Evolutionary conservation across 306 rosid species (phyloP), one percentile per base, ranked within the genome.

Genomic region (Glycyrrhiza uralensis): DNA sequence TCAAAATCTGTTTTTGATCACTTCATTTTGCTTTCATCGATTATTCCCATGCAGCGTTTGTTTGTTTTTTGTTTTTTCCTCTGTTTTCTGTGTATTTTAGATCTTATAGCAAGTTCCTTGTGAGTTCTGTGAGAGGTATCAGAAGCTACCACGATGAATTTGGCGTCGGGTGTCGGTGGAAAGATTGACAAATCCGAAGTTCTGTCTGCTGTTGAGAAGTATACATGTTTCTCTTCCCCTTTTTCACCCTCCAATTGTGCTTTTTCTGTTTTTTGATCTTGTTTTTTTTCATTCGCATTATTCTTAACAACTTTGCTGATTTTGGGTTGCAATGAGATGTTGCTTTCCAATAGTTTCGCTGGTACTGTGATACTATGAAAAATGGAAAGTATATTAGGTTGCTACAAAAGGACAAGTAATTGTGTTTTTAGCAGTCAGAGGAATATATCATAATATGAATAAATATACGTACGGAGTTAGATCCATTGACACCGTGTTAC

Each of bases 111-210:
- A 8, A 64, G 42, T 58, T 38, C 11, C 38, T 26, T 45, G n/a
- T 39, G 14, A 18, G 23, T 30, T 78, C 55, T 55, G 32, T 33
- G 58, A 22, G 65, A 77, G 20, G 80, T 81, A 87, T 88, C 86
- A 81, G 75, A 88, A 76, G 66, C 85, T 69, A 87, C 88, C 47
- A 88, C 87, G 4, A 68, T 91, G 76, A 86, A 91, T 87, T 92
- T 91, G 55, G 91, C 92, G 68, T 80, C 89, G 9, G 92, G 91
- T 26, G 74, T 91, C 15, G 97, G 97, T 29, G 97, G 97, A 46
- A 85, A 89, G 83, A 76, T 89, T n/a, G 96, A 85, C 15, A 91
- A 85, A 63, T 52, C 39, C 19, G 80, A 87, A 4, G 87, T 91
- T 41, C 82, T 83, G 49, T 88, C 95, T 14, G 89, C 92, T n/a